A percentile compares a stretch with the other conserved stretches of the same genome.
phyloP scores from a whole-genome alignment of 805 yeast species.

The Blastobotrys muscicola region DNA sequence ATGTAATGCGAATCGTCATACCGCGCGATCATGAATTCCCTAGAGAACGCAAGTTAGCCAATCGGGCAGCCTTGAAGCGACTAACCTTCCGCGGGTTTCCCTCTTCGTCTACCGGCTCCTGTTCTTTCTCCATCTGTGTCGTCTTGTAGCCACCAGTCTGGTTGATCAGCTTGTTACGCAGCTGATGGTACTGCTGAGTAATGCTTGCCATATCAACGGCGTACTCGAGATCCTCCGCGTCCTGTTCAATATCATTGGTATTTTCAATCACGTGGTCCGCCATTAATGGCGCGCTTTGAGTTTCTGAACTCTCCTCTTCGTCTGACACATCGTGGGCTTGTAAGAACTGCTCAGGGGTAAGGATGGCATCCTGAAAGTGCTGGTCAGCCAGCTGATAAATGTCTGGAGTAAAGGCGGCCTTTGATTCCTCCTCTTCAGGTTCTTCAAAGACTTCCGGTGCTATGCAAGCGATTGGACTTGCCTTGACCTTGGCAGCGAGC shows the following conservation, averaged over 20 bases:
- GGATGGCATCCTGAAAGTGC: slow-evolving; percentile 10
- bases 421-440: slow-evolving; percentile 8
- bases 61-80: slow-evolving; percentile 53
- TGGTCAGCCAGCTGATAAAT: slow-evolving; percentile 13
- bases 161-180: slow-evolving; percentile 43
- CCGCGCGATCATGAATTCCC: too few relatives aligned
- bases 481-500: too few relatives aligned
- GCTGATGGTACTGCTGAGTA: slow-evolving; percentile 44
- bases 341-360: slow-evolving; percentile 18
- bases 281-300: slow-evolving; percentile 32
- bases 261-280: slow-evolving; percentile 37
- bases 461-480: not conserved
- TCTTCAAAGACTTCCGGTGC: slow-evolving; percentile 34
- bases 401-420: slow-evolving; percentile 3
- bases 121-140: slow-evolving; percentile 42
- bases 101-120: slow-evolving; percentile 58
- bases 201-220: slow-evolving; percentile 37
- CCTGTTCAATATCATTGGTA: slow-evolving; percentile 11
- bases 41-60: not conserved
- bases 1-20: too few relatives aligned
- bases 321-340: slow-evolving; percentile 13
- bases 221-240: slow-evolving; percentile 21
- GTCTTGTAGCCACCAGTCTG: slow-evolving; percentile 39
- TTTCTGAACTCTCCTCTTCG: slow-evolving; percentile 26
- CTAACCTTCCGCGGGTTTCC: slow-evolving; percentile 55